Evolutionary conservation across 2,329 filamentous ascomycete genomes (phyloP).

Genomic region (Tolypocladium endophyticum): DNA sequence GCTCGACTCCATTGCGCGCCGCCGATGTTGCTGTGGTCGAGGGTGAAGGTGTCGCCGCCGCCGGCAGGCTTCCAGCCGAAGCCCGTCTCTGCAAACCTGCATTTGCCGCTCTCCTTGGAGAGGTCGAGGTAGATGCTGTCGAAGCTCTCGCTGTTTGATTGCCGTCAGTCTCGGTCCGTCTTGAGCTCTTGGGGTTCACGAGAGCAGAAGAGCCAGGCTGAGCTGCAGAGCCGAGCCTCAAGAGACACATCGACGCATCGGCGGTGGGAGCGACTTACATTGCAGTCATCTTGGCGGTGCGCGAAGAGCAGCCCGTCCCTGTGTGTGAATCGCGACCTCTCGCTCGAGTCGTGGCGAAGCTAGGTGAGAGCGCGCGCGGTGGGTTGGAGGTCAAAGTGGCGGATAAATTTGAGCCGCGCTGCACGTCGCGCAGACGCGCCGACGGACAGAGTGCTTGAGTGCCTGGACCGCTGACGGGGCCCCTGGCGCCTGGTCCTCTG

Average conservation of each 20-base stretch:
- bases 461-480: neutral
- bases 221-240: neutral
- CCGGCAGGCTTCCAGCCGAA: conserved; percentile 88
- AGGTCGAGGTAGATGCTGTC: conserved; percentile 95
- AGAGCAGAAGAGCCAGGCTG: neutral
- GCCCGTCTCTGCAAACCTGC: conserved; percentile 87
- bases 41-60: conserved; percentile 85
- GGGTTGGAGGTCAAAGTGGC: neutral
- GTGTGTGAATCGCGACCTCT: neutral
- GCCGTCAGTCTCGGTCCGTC: neutral
- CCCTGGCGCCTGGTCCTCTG: neutral
- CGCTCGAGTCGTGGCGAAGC: neutral
- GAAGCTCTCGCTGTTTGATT: conserved; percentile 64
- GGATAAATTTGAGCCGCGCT: neutral
- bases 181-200: neutral
- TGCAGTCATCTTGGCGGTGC: conserved; percentile 22
- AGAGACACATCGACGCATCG: neutral
- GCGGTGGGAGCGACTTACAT: conserved; percentile 18
- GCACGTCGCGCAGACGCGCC: neutral
- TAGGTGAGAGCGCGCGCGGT: neutral
- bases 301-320: neutral
- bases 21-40: conserved; percentile 76
- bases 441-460: too few species aligned
- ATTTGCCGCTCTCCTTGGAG: conserved; percentile 85
- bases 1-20: conserved; percentile 92